Conservation (phyloP, 495 filamentous ascomycete genomes). For the Margaritispora aquatica region DNA sequence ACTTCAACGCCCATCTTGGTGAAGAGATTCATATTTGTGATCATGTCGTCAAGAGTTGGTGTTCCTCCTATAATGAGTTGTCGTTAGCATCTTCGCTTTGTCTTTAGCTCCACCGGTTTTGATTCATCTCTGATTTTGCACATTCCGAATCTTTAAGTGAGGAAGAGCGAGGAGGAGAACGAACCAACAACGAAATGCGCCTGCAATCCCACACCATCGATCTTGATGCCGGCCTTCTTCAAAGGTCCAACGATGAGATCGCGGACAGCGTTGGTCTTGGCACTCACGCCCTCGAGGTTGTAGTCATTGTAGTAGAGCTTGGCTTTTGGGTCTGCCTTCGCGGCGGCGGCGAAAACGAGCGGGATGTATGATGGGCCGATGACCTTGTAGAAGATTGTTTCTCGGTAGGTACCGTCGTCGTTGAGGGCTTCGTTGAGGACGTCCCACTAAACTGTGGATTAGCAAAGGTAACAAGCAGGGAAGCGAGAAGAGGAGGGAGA, state of each 20-base stretch:
- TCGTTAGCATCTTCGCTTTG: neutral
- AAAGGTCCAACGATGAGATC: constrained; percentile 45
- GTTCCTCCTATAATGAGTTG: constrained; percentile 18
- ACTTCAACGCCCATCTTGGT: constrained; percentile 50
- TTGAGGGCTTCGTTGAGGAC: constrained; percentile 68
- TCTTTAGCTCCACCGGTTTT: neutral
- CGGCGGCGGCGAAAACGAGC: constrained; percentile 46
- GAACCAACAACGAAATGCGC: constrained; percentile 51
- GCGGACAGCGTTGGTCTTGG: constrained; percentile 36
- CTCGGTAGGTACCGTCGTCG: constrained; percentile 57
- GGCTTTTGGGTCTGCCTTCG: constrained; percentile 45
- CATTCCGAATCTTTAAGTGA: no score
- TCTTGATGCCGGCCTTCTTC: constrained; percentile 43
- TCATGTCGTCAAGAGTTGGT: constrained; percentile 40
- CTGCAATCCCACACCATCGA: constrained; percentile 63
- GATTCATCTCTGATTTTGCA: no score
- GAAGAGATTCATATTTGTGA: constrained; percentile 42
- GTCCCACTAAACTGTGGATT: constrained; percentile 39
- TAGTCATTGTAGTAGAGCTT: constrained; percentile 70
- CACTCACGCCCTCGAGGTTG: constrained; percentile 51
- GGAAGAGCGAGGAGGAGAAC: neutral
- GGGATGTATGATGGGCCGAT: constrained; percentile 51
- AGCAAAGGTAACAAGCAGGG: neutral
- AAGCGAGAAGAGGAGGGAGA: neutral
- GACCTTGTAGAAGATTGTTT: constrained; percentile 48